Conservation (phyloP, 1,284 basidiomycete species). For the Ganoderma meredithae region DNA sequence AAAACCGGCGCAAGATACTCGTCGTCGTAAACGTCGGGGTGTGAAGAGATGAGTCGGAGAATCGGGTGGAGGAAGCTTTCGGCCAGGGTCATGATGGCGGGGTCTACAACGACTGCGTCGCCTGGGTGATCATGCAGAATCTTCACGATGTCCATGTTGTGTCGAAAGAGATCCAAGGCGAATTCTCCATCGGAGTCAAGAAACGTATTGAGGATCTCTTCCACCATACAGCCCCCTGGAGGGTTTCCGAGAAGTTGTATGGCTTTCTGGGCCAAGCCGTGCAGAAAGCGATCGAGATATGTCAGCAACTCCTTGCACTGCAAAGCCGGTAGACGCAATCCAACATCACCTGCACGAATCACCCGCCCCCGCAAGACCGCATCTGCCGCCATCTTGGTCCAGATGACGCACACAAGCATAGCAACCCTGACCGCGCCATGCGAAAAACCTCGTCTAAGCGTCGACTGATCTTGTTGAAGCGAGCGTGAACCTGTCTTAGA, state of each 20-base stretch:
- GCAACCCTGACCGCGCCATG: background rate
- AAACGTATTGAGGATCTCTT: background rate
- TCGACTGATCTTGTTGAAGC: background rate
- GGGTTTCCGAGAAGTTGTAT: background rate
- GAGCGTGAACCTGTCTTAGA: background rate
- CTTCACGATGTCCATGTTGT: background rate
- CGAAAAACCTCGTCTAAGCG: background rate
- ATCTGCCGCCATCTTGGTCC: background rate
- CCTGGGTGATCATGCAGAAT: background rate
- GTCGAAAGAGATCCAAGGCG: background rate
- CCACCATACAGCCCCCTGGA: background rate
- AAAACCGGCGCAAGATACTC: background rate
- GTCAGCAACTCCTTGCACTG: background rate
- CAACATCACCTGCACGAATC: background rate
- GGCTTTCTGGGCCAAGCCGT: background rate
- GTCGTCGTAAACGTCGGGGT: background rate
- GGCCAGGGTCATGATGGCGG: background rate
- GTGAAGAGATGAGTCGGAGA: background rate
- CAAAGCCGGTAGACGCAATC: too few relatives aligned
- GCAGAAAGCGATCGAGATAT: background rate
- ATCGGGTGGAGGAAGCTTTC: background rate
- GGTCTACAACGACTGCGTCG: background rate
- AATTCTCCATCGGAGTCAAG: background rate
- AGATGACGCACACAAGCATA: background rate
- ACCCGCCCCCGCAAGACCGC: background rate